These are phyloP conservation scores for Paraphoma chrysanthemicola DNA, from an alignment of 2,329 filamentous ascomycete species.

Conservation along the genomic window DNA sequence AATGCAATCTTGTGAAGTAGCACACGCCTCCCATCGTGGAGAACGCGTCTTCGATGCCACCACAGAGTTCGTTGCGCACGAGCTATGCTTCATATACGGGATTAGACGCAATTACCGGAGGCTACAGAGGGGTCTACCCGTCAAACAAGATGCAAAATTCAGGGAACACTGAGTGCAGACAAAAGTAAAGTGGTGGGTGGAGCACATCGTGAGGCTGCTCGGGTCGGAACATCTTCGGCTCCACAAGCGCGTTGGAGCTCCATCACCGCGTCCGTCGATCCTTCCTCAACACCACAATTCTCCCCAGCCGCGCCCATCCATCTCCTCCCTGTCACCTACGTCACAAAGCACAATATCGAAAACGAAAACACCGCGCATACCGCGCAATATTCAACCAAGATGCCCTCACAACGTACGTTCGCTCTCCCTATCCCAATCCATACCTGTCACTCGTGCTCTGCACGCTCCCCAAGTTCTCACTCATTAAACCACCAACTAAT, in stretches of 20 bases:
- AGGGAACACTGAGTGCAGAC: background rate
- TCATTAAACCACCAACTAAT: too few species aligned
- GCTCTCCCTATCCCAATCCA: background rate
- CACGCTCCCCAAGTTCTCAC: too few species aligned
- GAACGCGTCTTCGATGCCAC: too few species aligned
- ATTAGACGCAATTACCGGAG: too few species aligned
- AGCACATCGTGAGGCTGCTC: constrained; percentile 1
- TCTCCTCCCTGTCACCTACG: background rate
- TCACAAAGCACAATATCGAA: background rate
- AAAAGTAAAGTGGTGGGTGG: background rate
- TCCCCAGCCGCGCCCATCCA: background rate
- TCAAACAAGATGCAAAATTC: background rate
- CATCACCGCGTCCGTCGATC: constrained; percentile 13
- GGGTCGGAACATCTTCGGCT: constrained; percentile 14
- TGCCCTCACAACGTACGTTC: constrained; percentile 30
- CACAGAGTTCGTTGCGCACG: too few species aligned
- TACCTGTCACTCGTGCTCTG: background rate
- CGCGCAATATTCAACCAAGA: constrained; percentile 8
- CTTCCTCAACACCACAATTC: constrained; percentile 7
- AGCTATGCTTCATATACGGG: too few species aligned
- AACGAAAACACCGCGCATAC: background rate
- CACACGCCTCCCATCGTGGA: too few species aligned
- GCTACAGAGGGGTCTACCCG: background rate
- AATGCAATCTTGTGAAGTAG: too few species aligned
- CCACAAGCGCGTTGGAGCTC: constrained; percentile 20